Evolutionary conservation across 768 basidiomycete species (phyloP), one percentile per base, ranked within the genome.

Genomic region (Russula lepida): DNA sequence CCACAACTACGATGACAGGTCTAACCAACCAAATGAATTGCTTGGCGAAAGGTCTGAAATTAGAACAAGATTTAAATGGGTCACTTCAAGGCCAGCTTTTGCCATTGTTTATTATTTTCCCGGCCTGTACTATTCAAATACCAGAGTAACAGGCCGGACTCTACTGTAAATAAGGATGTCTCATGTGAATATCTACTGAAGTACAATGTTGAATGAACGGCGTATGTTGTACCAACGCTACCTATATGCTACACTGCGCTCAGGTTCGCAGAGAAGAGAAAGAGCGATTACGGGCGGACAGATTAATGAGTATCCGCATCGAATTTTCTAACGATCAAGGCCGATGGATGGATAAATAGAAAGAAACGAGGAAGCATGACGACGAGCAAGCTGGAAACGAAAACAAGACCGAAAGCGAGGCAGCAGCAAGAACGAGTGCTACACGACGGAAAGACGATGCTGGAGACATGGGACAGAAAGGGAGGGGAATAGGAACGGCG

Each of bases 201-300:
- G 52, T 62, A 53, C 56, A 62, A 47, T 53, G 49, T 51, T 21
- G 56, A 52, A 47, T 39, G 25, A 23, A 49, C 27, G 48, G 56
- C 43, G 54, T 30, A 37, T 56, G 41, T 23, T 35, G 48, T 61
- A 56, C 32, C 17, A 37, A 44, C 28, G 51, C 50, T 39, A 47
- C 27, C 17, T 30, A 37, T 57, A 62, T 62, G 23, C 21, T 62
- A 62, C 56, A 57, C 49, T 15, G 19, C 60, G 60, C 60, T 44
- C 27, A 35, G 15, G 15, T 37, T 6, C 41, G n/a, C 23, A 13
- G 23, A 21, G 19, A n/a, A 46, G 12, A 37, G 30, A 52, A 50
- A 51, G 49, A 53, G 56, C 44, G 56, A 62, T 62, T 57, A 62
- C 6, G 54, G 35, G 13, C 0, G 60, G 50, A 52, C 27, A 19